These are phyloP conservation scores for Tricholoma terreum DNA, from an alignment of 768 basidiomycete species.

Conservation along the genomic window DNA sequence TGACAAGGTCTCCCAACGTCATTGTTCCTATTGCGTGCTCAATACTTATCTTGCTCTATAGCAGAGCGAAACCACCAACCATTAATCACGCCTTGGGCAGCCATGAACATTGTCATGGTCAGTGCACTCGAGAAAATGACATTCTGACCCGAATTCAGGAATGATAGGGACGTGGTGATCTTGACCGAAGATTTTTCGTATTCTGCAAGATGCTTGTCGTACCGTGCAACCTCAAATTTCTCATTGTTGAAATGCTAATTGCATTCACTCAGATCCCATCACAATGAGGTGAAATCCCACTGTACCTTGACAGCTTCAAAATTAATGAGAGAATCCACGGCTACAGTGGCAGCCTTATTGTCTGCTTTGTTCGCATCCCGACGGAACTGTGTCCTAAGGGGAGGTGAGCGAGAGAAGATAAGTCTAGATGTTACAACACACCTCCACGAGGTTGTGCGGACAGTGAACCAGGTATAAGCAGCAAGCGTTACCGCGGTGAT, in stretches of 20 bases:
- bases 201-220: slow-evolving; percentile 80
- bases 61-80: slow-evolving; percentile 46
- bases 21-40: slow-evolving; percentile 67
- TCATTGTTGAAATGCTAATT: slow-evolving; percentile 96
- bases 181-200: slow-evolving; percentile 94
- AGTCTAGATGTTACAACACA: slow-evolving; percentile 26
- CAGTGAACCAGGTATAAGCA: slow-evolving; percentile 96
- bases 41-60: neutral
- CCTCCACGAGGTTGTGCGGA: slow-evolving; percentile 96
- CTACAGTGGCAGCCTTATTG: slow-evolving; percentile 90
- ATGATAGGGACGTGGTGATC: slow-evolving; percentile 91
- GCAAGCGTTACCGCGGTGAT: slow-evolving; percentile 83
- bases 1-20: slow-evolving; percentile 97
- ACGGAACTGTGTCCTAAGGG: slow-evolving; percentile 80
- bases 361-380: slow-evolving; percentile 95
- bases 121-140: slow-evolving; percentile 93
- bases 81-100: slow-evolving; percentile 90
- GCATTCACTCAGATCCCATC: neutral
- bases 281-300: neutral
- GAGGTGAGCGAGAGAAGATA: slow-evolving; percentile 1
- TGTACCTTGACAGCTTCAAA: slow-evolving; percentile 97
- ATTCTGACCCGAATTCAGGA: slow-evolving; percentile 95
- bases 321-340: slow-evolving; percentile 95
- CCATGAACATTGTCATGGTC: slow-evolving; percentile 94
- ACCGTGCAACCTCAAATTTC: slow-evolving; percentile 83